These are phyloP conservation scores for Escallonia rubra DNA, from an alignment of 129 eudicot species.

Conservation along the genomic window DNA sequence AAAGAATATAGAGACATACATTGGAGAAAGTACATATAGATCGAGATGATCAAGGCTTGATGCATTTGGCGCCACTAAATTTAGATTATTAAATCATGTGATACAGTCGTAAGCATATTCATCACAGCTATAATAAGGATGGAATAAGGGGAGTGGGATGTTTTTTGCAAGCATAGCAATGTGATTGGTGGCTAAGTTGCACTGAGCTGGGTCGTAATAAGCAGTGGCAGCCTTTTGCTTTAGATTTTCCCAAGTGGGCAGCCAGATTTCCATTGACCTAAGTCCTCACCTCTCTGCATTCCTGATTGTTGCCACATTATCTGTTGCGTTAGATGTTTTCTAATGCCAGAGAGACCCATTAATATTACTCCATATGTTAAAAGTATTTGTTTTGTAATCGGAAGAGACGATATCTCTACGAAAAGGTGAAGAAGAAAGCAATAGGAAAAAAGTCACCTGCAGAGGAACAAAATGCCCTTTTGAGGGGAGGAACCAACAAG, in stretches of 20 bases:
- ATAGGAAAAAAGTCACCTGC: constrained; percentile 9
- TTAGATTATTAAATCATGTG: constrained; percentile 8
- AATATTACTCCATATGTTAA: background rate
- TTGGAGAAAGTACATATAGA: background rate
- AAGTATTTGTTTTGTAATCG: background rate
- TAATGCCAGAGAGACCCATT: background rate
- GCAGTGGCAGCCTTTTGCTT: constrained; percentile 12
- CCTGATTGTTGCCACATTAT: no score
- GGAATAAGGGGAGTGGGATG: background rate
- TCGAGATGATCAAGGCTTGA: background rate
- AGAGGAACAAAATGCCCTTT: constrained; percentile 18
- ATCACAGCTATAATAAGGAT: constrained; percentile 1
- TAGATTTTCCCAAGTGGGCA: constrained; percentile 9
- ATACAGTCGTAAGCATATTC: constrained; percentile 13
- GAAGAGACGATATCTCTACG: background rate
- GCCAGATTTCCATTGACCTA: constrained; percentile 17
- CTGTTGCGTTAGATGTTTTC: background rate
- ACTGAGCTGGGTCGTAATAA: background rate
- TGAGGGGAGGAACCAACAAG: background rate
- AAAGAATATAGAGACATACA: background rate
- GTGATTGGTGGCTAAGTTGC: constrained; percentile 12
- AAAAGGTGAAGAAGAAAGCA: constrained; percentile 3
- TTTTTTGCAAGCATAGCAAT: background rate
- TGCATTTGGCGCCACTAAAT: constrained; percentile 10
- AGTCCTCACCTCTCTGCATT: constrained; percentile 11